Evolutionary conservation across 2,329 filamentous ascomycete genomes (phyloP), one percentile per base, ranked within the genome.

Genomic region (Venturia pyrina): DNA sequence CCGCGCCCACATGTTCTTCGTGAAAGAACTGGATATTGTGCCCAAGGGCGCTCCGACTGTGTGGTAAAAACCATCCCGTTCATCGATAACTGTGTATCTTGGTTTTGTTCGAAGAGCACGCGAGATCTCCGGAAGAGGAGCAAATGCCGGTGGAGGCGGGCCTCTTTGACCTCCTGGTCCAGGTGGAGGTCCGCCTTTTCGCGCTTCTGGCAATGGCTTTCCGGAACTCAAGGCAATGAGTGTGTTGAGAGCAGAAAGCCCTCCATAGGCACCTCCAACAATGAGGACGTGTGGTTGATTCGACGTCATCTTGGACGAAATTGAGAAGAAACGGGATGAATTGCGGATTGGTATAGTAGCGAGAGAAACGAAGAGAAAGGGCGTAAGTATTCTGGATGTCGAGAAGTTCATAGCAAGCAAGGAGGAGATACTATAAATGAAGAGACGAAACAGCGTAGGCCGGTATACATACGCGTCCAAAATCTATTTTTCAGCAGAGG

Each of bases 11-110:
- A 85, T 84, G 70, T 87, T 87, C 62, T 82, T 78, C 37, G 88
- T 85, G 70, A 87, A 89, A 32, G 82, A 78, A 15, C 82, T 79
- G 10, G 85, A 85, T 19, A 87, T 85, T 62, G 92, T 82, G 2
- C 88, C 89, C 8, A 92, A 81, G 0, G 90, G 90, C 0, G 87
- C 86, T 62, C 89, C 89, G 70, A 93, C 91, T 34, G 90, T 75
- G 74, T 93, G 90, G 75, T 86, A 92, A 74, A 86, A 92, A n/a
- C 90, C 90, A 78, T 93, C 89, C n/a, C 88, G 80, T 75, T 92
- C 88, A 71, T 93, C 89, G 32, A 90, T 85, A 28, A 93, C 82
- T 28, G 88, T 91, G 63, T 65, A 65, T 24, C 63, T 48, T 21
- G 63, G 63, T 15, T 65, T 65, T n/a, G 37, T 60, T 24, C 53